These are phyloP conservation scores for Tetrahymena thermophila DNA, from an alignment of 73 alveolate genomes.

Conservation along the genomic window DNA sequence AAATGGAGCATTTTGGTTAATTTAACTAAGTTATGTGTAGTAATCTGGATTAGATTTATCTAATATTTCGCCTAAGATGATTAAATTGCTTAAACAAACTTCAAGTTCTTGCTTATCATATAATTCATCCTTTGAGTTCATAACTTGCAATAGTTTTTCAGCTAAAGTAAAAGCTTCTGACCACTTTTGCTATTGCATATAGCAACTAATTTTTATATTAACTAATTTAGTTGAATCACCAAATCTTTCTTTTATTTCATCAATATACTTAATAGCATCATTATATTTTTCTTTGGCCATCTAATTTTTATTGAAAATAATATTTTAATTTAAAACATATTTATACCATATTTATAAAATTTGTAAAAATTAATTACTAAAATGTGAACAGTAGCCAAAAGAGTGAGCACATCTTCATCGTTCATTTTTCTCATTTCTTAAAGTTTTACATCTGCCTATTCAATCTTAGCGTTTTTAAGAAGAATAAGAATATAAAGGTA, in stretches of 20 bases:
- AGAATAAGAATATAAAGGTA: not conserved
- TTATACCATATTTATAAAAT: not conserved
- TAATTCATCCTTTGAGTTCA: not conserved
- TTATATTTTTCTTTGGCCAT: not conserved
- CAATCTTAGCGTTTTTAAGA: not conserved
- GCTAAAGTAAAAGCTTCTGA: not conserved
- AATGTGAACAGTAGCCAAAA: not conserved
- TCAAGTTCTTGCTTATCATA: not conserved
- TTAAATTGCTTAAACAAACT: not conserved
- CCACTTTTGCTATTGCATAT: not conserved
- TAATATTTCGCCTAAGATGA: not conserved
- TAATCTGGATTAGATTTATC: not conserved
- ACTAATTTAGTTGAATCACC: not conserved
- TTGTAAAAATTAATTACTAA: not conserved
- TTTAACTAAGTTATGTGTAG: not conserved
- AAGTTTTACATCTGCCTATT: not conserved
- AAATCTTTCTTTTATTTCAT: not conserved
- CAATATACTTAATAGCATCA: not conserved
- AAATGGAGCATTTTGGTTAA: not conserved
- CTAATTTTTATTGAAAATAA: not conserved
- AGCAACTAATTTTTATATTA: not conserved
- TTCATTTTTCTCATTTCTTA: not conserved
- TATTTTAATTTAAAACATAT: not conserved
- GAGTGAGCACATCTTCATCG: not conserved
- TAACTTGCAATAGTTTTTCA: not conserved